These are phyloP conservation scores for Leucocoprinus sp. DNA, from an alignment of 768 basidiomycete genomes.

Conservation along the genomic window DNA sequence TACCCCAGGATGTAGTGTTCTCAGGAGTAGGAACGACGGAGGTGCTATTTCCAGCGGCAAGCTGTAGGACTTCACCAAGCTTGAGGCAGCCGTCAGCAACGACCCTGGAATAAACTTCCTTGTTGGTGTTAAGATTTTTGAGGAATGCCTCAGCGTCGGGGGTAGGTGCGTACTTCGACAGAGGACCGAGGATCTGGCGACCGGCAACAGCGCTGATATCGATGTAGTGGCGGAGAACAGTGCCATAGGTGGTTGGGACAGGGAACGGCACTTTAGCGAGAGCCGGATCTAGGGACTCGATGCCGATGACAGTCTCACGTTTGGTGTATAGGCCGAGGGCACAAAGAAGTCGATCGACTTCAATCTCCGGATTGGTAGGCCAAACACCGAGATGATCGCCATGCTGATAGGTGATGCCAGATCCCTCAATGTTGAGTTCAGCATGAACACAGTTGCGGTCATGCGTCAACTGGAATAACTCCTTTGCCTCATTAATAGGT, in stretches of 20 bases:
- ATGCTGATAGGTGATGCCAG: constrained; percentile 97
- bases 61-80: constrained; percentile 86
- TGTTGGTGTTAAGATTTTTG: constrained; percentile 73
- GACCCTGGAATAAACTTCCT: constrained; percentile 75
- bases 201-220: constrained; percentile 93
- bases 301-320: constrained; percentile 76
- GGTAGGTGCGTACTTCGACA: constrained; percentile 84
- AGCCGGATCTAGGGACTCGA: constrained; percentile 96
- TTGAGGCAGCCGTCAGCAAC: constrained; percentile 81
- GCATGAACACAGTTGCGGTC: constrained; percentile 92
- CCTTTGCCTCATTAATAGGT: constrained; percentile 66
- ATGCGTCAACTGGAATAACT: constrained; percentile 68
- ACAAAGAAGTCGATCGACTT: constrained; percentile 83
- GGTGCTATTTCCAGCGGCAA: constrained; percentile 78
- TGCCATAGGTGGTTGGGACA: constrained; percentile 88
- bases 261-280: constrained; percentile 99
- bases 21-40: constrained; percentile 45
- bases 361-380: constrained; percentile 90
- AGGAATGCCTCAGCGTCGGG: constrained; percentile 68
- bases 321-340: constrained; percentile 79
- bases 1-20: constrained; percentile 80
- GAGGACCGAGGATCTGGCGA: constrained; percentile 82
- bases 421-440: constrained; percentile 89
- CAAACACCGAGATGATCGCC: constrained; percentile 98
- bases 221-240: constrained; percentile 93